Evolutionary conservation across 139 green algal species (phyloP).

Genomic region (Micractinium conductrix): DNA sequence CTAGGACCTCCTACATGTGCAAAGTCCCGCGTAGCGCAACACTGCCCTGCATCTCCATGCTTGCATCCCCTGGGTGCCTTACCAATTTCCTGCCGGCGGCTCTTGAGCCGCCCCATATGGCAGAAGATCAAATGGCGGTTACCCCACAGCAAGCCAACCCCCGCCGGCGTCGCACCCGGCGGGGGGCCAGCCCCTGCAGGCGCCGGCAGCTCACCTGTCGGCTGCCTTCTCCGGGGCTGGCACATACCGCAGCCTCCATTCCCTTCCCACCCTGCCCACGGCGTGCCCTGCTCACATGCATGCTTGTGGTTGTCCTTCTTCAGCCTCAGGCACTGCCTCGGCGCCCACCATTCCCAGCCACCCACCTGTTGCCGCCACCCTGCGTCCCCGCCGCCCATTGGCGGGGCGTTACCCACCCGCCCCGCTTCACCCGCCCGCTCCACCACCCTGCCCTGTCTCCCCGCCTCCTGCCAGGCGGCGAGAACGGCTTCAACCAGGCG

Average conservation of each 20-base stretch:
- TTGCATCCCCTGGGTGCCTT: constrained; percentile 59
- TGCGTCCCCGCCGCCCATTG: too few relatives aligned
- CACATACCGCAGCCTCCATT: background rate
- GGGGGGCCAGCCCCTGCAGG: background rate
- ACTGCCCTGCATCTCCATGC: background rate
- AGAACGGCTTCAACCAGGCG: constrained; percentile 99
- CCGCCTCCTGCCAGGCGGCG: constrained; percentile 69
- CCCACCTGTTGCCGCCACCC: too few relatives aligned
- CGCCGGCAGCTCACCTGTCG: background rate
- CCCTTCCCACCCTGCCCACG: background rate
- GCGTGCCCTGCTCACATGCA: background rate
- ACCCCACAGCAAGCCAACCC: constrained; percentile 57
- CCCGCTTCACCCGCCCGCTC: too few relatives aligned
- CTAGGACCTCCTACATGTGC: too few relatives aligned
- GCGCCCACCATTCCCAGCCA: too few relatives aligned
- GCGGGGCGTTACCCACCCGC: too few relatives aligned
- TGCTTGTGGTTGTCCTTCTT: too few relatives aligned
- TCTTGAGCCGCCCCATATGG: constrained; percentile 44
- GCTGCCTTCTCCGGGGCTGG: constrained; percentile 7
- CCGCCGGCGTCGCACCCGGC: constrained; percentile 29
- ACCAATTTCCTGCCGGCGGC: constrained; percentile 74
- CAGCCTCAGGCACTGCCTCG: too few relatives aligned
- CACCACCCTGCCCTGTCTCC: background rate
- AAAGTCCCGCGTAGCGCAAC: too few relatives aligned
- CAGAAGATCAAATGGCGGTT: constrained; percentile 77